A percentile compares a stretch with the other conserved stretches of the same genome.
These are phyloP conservation scores for Fusarium mundagurra DNA, from an alignment of 2,329 filamentous ascomycete genomes.

Conservation along the genomic window DNA sequence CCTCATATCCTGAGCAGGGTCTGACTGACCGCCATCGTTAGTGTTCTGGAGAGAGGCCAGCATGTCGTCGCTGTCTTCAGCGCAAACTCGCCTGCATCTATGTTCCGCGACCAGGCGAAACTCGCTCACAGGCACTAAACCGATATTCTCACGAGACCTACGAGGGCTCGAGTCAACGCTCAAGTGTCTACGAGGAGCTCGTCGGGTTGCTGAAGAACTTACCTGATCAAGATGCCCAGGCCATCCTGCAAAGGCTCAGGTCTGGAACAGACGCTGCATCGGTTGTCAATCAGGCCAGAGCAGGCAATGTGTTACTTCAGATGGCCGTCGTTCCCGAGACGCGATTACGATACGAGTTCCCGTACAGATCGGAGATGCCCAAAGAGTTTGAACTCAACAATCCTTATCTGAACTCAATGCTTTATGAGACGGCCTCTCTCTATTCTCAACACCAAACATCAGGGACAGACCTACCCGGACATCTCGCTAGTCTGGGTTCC, in stretches of 20 bases:
- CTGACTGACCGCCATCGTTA: neutral
- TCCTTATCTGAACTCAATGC: conserved; percentile 40
- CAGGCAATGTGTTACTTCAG: conserved; percentile 52
- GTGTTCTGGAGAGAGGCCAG: conserved; percentile 42
- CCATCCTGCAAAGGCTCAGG: conserved; percentile 50
- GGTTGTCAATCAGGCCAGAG: conserved; percentile 48
- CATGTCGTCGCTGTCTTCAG: conserved; percentile 35
- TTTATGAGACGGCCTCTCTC: conserved; percentile 40
- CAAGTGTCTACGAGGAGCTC: conserved; percentile 27
- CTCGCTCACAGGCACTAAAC: conserved; percentile 24
- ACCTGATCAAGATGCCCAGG: conserved; percentile 46
- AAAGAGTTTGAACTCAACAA: conserved; percentile 24
- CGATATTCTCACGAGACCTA: neutral
- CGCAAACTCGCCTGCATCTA: conserved; percentile 32
- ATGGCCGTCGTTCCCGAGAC: conserved; percentile 51
- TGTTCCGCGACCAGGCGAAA: conserved; percentile 30
- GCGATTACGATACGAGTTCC: conserved; percentile 52
- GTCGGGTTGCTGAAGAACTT: conserved; percentile 24
- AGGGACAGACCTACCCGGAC: neutral
- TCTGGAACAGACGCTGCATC: conserved; percentile 44
- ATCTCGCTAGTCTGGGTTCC: neutral
- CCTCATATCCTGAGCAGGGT: neutral
- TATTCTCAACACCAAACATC: neutral
- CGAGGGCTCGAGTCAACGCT: neutral
- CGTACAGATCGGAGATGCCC: conserved; percentile 44